Evolutionary conservation across 2,329 filamentous ascomycete species (phyloP).

Genomic region (Neofusicoccum sp.): DNA sequence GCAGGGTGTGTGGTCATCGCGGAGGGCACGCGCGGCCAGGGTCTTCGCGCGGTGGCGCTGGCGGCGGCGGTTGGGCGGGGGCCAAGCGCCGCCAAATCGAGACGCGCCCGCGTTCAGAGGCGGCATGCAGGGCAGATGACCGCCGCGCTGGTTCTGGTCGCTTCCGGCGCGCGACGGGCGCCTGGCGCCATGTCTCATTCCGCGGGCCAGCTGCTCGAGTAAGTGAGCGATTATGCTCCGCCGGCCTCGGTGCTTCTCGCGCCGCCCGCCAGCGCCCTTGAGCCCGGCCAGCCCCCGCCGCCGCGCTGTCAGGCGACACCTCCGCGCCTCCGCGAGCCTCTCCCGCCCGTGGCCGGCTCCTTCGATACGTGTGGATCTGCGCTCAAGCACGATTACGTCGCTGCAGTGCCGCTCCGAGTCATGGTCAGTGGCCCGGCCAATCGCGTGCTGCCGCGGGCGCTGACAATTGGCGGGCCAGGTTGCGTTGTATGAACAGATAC

Average conservation of each 20-base stretch:
- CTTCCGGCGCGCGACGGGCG: not conserved
- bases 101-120: not conserved
- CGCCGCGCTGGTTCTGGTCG: not conserved
- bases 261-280: not conserved
- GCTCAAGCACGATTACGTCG: not conserved
- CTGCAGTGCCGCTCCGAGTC: not conserved
- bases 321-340: not conserved
- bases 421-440: slow-evolving; percentile 4
- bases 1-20: slow-evolving; percentile 10
- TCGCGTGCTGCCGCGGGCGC: not conserved
- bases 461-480: slow-evolving; percentile 10
- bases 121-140: slow-evolving; percentile 1
- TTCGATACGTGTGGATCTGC: not conserved
- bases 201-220: not conserved
- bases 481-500: slow-evolving; percentile 46
- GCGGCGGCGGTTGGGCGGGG: not conserved
- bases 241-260: not conserved
- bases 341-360: not conserved
- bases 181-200: slow-evolving; percentile 2
- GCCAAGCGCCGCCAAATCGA: not conserved
- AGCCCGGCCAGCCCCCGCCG: not conserved
- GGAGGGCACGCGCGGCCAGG: slow-evolving; percentile 11
- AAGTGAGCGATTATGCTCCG: not conserved
- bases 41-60: not conserved
- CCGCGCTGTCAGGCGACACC: not conserved